Evolutionary conservation across 2,329 filamentous ascomycete genomes (phyloP).

Genomic region (Metarhizium album): DNA sequence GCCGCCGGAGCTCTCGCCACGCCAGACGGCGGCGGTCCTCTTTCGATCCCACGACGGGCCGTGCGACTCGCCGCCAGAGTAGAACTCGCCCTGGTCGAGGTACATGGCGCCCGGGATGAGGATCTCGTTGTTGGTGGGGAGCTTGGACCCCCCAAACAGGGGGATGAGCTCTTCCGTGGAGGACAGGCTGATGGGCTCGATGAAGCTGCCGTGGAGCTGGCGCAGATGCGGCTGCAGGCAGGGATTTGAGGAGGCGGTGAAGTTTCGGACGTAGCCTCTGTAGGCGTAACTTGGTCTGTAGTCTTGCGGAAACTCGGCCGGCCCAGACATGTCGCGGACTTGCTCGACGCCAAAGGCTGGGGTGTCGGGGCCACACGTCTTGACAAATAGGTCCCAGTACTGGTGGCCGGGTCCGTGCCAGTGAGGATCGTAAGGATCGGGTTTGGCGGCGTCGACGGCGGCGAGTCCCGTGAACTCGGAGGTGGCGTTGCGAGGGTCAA

Average conservation of each 20-base stretch:
- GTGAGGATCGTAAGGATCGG: constrained; percentile 30
- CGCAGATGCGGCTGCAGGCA: constrained; percentile 45
- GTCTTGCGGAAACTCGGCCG: constrained; percentile 22
- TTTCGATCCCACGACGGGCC: constrained; percentile 51
- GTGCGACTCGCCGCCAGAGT: constrained; percentile 43
- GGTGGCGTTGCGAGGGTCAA: constrained; percentile 30
- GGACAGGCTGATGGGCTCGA: constrained; percentile 39
- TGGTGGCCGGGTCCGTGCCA: constrained; percentile 36
- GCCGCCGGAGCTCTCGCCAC: constrained; percentile 54
- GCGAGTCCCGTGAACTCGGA: constrained; percentile 31
- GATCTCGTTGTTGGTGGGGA: constrained; percentile 53
- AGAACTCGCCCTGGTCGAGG: constrained; percentile 44
- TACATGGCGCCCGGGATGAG: constrained; percentile 57
- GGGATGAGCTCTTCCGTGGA: constrained; percentile 46
- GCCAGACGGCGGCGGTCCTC: constrained; percentile 46
- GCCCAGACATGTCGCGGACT: constrained; percentile 18
- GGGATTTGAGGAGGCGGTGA: constrained; percentile 46
- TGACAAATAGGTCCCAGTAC: constrained; percentile 49
- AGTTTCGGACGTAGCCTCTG: constrained; percentile 45
- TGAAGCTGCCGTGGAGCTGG: constrained; percentile 45
- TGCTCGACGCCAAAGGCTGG: constrained; percentile 29
- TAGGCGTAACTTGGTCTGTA: constrained; percentile 26
- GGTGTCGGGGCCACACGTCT: constrained; percentile 46
- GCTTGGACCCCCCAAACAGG: constrained; percentile 52
- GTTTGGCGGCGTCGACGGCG: constrained; percentile 23